A percentile compares a stretch with the other conserved stretches of the same genome.
phyloP scores from a whole-genome alignment of 1,139 yeast genomes.

The Yamadazyma atmosphaerica region DNA sequence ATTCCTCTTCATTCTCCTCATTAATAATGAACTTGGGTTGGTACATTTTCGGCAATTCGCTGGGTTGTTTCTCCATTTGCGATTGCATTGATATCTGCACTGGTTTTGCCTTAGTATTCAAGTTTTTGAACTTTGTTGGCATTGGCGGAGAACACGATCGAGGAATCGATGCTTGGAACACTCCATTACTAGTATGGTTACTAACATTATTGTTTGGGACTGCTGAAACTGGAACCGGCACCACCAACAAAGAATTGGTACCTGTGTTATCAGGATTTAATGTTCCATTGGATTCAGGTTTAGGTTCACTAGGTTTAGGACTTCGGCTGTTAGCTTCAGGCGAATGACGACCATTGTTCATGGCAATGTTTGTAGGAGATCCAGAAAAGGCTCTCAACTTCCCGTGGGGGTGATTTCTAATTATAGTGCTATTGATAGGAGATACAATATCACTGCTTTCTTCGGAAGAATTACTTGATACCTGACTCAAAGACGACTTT shows the following conservation, averaged over 20 bases:
- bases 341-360: too few species aligned
- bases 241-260: too few species aligned
- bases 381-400: background rate
- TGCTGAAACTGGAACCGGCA: conserved; percentile 1
- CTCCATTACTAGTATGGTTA: conserved; percentile 1
- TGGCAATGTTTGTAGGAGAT: background rate
- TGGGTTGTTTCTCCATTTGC: conserved; percentile 2
- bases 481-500: conserved; percentile 32
- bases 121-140: conserved; percentile 21
- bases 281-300: background rate
- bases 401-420: conserved; percentile 1
- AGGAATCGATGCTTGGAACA: conserved; percentile 8
- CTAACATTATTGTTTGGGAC: background rate
- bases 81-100: conserved; percentile 5
- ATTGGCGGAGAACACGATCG: conserved; percentile 41
- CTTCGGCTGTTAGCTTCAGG: background rate
- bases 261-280: too few species aligned
- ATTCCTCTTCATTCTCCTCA: conserved; percentile 23
- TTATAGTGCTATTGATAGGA: conserved; percentile 16
- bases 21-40: conserved; percentile 14
- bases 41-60: conserved; percentile 7
- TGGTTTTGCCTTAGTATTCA: conserved; percentile 1
- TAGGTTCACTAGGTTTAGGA: background rate
- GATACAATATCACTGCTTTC: conserved; percentile 27
- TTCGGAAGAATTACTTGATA: conserved; percentile 42